phyloP scores from a whole-genome alignment of 2,329 filamentous ascomycete genomes.

The Sporothrix phasma region DNA sequence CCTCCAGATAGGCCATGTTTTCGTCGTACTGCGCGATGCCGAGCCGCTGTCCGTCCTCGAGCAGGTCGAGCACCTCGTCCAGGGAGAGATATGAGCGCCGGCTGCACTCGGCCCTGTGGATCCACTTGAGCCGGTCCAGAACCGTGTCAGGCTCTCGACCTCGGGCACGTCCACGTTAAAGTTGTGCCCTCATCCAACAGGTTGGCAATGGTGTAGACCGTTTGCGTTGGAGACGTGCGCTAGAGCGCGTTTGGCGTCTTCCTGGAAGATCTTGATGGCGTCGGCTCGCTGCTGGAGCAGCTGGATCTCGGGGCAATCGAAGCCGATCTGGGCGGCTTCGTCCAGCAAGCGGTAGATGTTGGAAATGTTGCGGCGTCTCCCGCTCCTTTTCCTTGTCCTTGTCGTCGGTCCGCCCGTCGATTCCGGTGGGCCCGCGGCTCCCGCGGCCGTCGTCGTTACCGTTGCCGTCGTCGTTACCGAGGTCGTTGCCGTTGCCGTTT shows the following conservation, averaged over 20 bases:
- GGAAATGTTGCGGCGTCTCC: slow-evolving; percentile 76
- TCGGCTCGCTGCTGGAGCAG: slow-evolving; percentile 77
- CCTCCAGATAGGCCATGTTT: slow-evolving; percentile 63
- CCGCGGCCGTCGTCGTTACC: slow-evolving; percentile 41
- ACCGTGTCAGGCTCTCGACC: slow-evolving; percentile 67
- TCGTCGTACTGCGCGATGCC: slow-evolving; percentile 73
- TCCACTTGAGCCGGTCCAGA: slow-evolving; percentile 87
- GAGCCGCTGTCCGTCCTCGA: slow-evolving; percentile 66
- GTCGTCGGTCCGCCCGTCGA: too few relatives aligned
- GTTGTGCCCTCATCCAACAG: slow-evolving; percentile 79
- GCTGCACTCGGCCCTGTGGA: slow-evolving; percentile 59
- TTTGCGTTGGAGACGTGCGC: slow-evolving; percentile 54
- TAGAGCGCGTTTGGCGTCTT: slow-evolving; percentile 60
- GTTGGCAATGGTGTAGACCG: slow-evolving; percentile 71
- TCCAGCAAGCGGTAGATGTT: slow-evolving; percentile 78
- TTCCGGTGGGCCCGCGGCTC: too few relatives aligned
- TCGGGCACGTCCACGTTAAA: slow-evolving; percentile 92
- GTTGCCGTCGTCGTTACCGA: slow-evolving; percentile 33
- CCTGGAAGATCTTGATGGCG: slow-evolving; percentile 75
- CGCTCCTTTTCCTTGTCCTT: slow-evolving; percentile 55
- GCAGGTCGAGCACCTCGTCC: slow-evolving; percentile 67
- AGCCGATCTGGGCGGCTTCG: slow-evolving; percentile 77
- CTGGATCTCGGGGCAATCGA: slow-evolving; percentile 84
- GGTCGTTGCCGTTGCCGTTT: slow-evolving; percentile 60
- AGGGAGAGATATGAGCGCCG: slow-evolving; percentile 60